Conservation (phyloP, 2,329 filamentous ascomycete genomes). For the Neonectria faginata region DNA sequence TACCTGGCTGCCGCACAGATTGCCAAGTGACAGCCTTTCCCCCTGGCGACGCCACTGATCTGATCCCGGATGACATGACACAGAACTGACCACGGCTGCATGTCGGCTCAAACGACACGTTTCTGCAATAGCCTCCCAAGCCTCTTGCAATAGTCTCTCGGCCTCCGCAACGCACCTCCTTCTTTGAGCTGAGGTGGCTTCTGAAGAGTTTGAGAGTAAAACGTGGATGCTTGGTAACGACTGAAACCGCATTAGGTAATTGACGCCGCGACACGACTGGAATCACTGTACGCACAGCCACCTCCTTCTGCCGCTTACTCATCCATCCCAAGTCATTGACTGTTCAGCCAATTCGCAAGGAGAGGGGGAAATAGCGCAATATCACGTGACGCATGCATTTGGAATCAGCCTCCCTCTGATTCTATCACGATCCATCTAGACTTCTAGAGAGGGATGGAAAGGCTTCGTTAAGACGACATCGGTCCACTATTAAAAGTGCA, state of each 20-base stretch:
- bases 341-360: slow-evolving; percentile 12
- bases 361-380: slow-evolving; percentile 34
- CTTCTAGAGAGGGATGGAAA: slow-evolving; percentile 30
- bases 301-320: slow-evolving; percentile 11
- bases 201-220: background rate
- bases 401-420: slow-evolving; percentile 36
- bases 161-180: background rate
- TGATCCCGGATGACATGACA: background rate
- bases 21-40: background rate
- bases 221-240: background rate
- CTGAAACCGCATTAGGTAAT: background rate
- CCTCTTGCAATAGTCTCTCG: background rate
- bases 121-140: background rate
- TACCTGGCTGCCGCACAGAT: background rate
- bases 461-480: slow-evolving; percentile 18
- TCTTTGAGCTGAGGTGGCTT: background rate
- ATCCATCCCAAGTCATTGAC: slow-evolving; percentile 2
- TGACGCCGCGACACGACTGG: no score
- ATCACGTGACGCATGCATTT: slow-evolving; percentile 39
- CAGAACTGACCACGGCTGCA: background rate
- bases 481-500: slow-evolving; percentile 17
- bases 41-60: background rate
- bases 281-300: background rate
- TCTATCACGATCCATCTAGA: slow-evolving; percentile 36
- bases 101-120: background rate